Base-by-base conservation (phyloP, 495 filamentous ascomycete genomes). In the Hypoxylon trugodes region DNA sequence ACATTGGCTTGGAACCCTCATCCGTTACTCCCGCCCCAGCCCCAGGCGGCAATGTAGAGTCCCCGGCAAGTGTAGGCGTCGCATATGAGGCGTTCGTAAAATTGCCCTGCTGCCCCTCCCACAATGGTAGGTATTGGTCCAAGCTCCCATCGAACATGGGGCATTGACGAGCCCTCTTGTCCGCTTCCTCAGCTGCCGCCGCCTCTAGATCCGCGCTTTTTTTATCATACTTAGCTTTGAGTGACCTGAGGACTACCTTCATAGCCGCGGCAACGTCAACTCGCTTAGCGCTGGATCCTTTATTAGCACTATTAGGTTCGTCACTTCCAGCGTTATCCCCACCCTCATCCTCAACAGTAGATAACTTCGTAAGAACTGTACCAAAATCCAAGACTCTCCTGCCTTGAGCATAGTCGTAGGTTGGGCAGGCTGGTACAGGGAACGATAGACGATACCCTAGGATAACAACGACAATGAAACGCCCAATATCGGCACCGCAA, bases 71-170 rank as follows among this genome's bases (percentile, higher is more conserved):
- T 15, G 52, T 56, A 9, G 53, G 60, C 26, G 52, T 43, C 22
- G 61, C 45, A 35, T 61, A 60, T 16, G 65, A 64, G 18, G 48
- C 54, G 35, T 26, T 16, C n/a, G 18, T 6, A 30, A 41, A 45
- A 16, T 12, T 37, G 16, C 35, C 48, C 36, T 62, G 65, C 21
- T 72, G 66, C 6, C 60, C 78, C 19, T 77, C 73, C 78, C 78
- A 81, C 47, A 73, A 62, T 2, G 73, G 72, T 33, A 75, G 69
- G 22, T 77, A 77, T 21, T 66, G 32, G 24, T 81, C 73, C 45
- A 81, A 37, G 41, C 75, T 79, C 22, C 78, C 76, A 48, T 81
- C 77, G 52, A 79, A 68, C 76, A 81, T 80, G 4, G 78, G 79
- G 37, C 79, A 81, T 8, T 67, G 30, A 7, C 61, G 51, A 2